Base-by-base conservation (phyloP, 805 yeast genomes). In the Debaryomyces castellii region DNA sequence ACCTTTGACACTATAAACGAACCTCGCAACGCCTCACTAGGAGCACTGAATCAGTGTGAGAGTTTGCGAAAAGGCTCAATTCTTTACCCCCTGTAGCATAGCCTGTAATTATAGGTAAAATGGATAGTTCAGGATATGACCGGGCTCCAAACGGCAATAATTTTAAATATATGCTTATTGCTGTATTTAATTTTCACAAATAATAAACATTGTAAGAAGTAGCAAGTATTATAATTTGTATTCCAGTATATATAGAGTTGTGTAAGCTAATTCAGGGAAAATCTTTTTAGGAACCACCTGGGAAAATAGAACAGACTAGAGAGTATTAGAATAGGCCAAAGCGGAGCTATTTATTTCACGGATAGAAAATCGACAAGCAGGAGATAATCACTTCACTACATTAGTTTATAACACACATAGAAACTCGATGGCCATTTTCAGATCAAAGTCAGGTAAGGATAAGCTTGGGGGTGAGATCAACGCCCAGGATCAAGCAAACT, bases 401-500 rank as follows among this genome's bases (percentile, higher is more conserved):
- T n/a, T n/a, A n/a, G n/a, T n/a, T n/a, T n/a, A n/a, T n/a, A n/a
- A n/a, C n/a, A n/a, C 11, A 30, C 20, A 30, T 14, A 30, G 34
- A 30, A 9, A 35, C n/a, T 9, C 18, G 7, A 65, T 65, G 69
- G 69, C 64, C 2, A 59, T 66, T 28, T 67, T 67, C 52, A 64
- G 66, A 57, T 55, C 64, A 32, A 62, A 62, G 41, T 58, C 66
- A 8, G 36, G 81, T 52, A 44, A 43, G 25, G 44, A 45, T 22
- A 43, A 49, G 33, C 36, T 32, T 17, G 43, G 39, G 16, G 75
- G 52, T 41, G 58, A 60, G 44, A 54, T 62, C 45, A 48, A 55
- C 5, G 44, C 54, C 34, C 57, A 59, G 44, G 60, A 50, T 30
- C 53, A 50, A 32, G 50, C 71, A 40, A 69, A 81, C 49, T 77